Base-by-base conservation (phyloP, 306 rosid species). In the Echinosophora koreensis region DNA sequence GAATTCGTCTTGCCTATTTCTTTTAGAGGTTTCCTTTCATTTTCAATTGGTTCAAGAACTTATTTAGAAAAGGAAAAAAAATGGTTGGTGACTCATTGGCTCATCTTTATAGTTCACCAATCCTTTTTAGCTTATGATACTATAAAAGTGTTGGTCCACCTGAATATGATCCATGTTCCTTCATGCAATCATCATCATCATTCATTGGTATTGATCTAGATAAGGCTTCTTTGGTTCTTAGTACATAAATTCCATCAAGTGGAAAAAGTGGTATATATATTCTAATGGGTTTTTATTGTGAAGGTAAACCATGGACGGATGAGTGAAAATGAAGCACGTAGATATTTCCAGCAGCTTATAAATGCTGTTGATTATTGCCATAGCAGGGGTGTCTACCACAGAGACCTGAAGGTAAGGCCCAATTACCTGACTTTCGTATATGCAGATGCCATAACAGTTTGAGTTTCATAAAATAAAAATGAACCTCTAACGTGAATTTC, bases 331-430 rank as follows among this genome's bases (percentile, higher is more conserved):
- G 99, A 95, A 83, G 97, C 97, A 34, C 91, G 99, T 13, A 74
- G 92, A 80, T 95, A 95, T 88, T 95, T 95, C 82, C 97, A 95
- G 84, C 99, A 95, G 81, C 99, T 95, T 84, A 89, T 95, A 79
- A 92, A 95, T 77, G 96, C 92, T 17, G 96, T 95, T 79, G 98
- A 95, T 89, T 95, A 92, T 87, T 95, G 99, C 84, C 99, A 95
- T 82, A 95, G 99, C 88, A 91, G 99, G 80, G 99, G 99, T 63
- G 99, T 95, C 47, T 95, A 80, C 77, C 99, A 95, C 78, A 85
- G 99, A 82, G 99, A 95, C 73, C 89, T 95, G 52, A 95, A 95
- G 98, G 99, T 90, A 82, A 79, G 69, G 54, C 30, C 58, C 39
- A 34, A 77, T 73, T 61, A 2, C 57, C 49, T 3, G 37, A 55